Base-by-base conservation (phyloP, 768 basidiomycete genomes). In the Kwoniella mangroviensis region DNA sequence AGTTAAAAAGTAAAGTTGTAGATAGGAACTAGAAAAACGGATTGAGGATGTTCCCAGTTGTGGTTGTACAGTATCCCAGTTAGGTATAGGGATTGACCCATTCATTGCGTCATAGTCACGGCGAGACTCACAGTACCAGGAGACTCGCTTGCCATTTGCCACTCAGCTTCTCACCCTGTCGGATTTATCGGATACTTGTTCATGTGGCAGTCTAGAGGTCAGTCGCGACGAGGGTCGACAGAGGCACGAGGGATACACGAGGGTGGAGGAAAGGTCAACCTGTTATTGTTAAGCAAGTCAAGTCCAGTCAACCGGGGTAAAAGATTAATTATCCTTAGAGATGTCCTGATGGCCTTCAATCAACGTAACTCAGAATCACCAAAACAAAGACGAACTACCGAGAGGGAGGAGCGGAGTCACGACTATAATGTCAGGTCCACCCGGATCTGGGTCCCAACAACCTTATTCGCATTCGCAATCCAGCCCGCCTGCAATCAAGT, bases 31-130 rank as follows among this genome's bases (percentile, higher is more conserved):
- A 9, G 19, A 17, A 64, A 64, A n/a, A 55, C 11, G 60, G 26
- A 45, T 26, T 12, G 45, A 51, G 11, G 19, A 61, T 15, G 7
- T 24, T 17, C 13, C 9, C 7, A 22, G 12, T 28, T 26, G 56
- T 41, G 15, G 9, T 26, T 41, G 21, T 24, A 7, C 22, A 21
- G 15, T 60, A 41, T 40, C 57, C 57, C 42, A 54, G 40, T 34
- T 54, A 62, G 28, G 49, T 55, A 56, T n/a, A 11, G 15, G 13
- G 19, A 42, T 11, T 11, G 34, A 53, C 15, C 10, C 24, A 17
- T 2, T 41, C 43, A 66, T 67, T 67, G 65, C 65, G 65, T 67
- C 65, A 67, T 60, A 67, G 42, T 26, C 55, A 57, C 56, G 63
- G 63, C 63, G 55, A 13, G 13, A 3, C 21, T 22, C 21, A 54